Evolutionary conservation across 768 basidiomycete genomes (phyloP), one percentile per base, ranked within the genome.

Genomic region (Leccinum subgranulosum): DNA sequence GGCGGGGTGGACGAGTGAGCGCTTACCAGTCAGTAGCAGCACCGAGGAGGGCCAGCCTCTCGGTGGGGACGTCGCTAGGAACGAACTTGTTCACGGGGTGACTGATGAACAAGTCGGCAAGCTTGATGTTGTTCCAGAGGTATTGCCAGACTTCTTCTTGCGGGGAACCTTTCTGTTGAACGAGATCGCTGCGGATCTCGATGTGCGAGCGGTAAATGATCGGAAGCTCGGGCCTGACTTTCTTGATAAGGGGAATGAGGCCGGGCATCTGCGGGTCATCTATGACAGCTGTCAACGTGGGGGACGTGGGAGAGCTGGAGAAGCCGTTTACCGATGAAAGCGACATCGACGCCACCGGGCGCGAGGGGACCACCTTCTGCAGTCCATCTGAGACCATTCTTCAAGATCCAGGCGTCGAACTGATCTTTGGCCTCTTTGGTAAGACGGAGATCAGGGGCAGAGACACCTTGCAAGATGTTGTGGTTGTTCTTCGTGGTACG

Each of bases 61-160:
- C 80, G 11, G 77, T 74, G 12, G 87, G 87, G 5, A 96, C 93
- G 65, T 88, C 87, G 62, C 83, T 84, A 3, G 95, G 95, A 11
- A 97, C 93, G 66, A 98, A 98, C 73, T 91, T 92, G 79, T 82
- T 89, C 65, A 98, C 93, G 17, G 95, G 94, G 70, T 97, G 94
- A 70, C 88, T 85, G 83, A 96, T 88, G 77, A 96, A 97, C 66
- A 95, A 73, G 76, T 97, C 94, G 45, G 91, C 88, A 29, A 87
- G 80, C 69, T 92, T 81, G 67, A 98, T 93, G 73, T 91, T 94
- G 64, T 92, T 87, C 88, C 90, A 97, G 14, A 98, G 82, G 74
- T 94, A 98, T 66, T 94, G 83, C 94, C 94, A 98, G 17, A 95
- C 93, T 64, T 90, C 88, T 68, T 88, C 85, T 68, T 95, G 93